phyloP scores from a whole-genome alignment of 306 rosid species.

The Echinosophora koreensis region DNA sequence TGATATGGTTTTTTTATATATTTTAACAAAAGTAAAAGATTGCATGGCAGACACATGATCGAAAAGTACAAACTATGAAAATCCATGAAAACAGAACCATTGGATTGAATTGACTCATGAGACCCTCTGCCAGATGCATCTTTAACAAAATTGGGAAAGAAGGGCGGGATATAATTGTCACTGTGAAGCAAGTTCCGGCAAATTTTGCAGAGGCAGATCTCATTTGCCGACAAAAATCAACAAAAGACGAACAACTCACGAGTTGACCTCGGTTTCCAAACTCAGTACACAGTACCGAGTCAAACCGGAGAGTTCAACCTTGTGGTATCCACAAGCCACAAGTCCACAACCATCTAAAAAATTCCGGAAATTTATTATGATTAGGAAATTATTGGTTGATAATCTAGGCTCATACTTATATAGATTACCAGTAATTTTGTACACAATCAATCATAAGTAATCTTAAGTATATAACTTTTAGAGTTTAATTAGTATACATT shows the following conservation, averaged over 20 bases:
- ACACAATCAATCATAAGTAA: too few species aligned
- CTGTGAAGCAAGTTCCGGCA: constrained; percentile 42
- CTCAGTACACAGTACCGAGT: constrained; percentile 42
- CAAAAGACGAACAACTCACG: constrained; percentile 44
- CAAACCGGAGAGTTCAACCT: constrained; percentile 7
- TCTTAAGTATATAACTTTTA: too few species aligned
- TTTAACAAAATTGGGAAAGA: neutral
- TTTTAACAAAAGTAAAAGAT: neutral
- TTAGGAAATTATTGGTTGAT: too few species aligned
- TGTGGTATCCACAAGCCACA: too few species aligned
- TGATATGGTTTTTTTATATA: too few species aligned
- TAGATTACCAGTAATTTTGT: too few species aligned
- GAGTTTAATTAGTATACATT: too few species aligned
- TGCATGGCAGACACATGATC: constrained; percentile 47
- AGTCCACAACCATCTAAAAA: neutral
- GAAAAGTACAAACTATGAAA: constrained; percentile 40
- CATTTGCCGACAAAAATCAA: constrained; percentile 55
- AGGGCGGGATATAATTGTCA: constrained; percentile 43
- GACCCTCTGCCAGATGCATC: constrained; percentile 33
- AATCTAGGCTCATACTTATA: too few species aligned
- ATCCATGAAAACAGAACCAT: constrained; percentile 15
- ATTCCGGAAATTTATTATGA: neutral
- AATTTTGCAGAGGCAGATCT: constrained; percentile 41
- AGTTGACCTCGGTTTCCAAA: constrained; percentile 46
- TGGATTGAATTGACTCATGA: constrained; percentile 54